These are phyloP conservation scores for Aureobasidium leucospermi DNA, from an alignment of 2,329 filamentous ascomycete genomes.

Conservation along the genomic window DNA sequence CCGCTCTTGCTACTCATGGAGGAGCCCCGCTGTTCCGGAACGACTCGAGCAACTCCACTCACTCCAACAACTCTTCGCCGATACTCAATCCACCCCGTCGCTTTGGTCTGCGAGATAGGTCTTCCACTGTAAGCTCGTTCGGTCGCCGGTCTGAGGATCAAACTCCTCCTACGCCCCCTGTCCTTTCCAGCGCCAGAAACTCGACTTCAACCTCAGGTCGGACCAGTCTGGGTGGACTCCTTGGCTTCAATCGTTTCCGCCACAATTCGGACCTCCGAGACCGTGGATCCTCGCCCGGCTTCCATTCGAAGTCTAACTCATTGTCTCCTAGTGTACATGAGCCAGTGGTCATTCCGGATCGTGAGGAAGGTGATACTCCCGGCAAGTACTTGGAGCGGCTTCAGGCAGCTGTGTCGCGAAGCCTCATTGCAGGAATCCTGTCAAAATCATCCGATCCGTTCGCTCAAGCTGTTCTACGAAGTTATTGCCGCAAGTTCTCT, in stretches of 20 bases:
- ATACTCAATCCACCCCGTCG: constrained; percentile 52
- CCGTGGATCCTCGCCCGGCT: constrained; percentile 64
- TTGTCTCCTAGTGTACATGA: constrained; percentile 65
- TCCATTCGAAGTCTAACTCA: constrained; percentile 75
- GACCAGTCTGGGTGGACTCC: constrained; percentile 86
- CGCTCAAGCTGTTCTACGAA: constrained; percentile 73
- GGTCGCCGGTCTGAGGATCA: constrained; percentile 65
- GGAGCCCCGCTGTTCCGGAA: constrained; percentile 48
- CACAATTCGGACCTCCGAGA: constrained; percentile 69
- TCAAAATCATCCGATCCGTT: constrained; percentile 85
- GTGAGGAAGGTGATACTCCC: constrained; percentile 80
- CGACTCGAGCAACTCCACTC: constrained; percentile 56
- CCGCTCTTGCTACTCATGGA: constrained; percentile 37
- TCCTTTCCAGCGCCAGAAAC: constrained; percentile 53
- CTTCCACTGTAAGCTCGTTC: constrained; percentile 82
- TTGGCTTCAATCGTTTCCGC: constrained; percentile 69
- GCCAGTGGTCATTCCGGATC: constrained; percentile 62
- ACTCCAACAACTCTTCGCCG: constrained; percentile 54
- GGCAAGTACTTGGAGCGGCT: constrained; percentile 80
- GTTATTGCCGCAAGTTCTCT: constrained; percentile 89
- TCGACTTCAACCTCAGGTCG: constrained; percentile 80
- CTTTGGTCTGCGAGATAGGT: constrained; percentile 62
- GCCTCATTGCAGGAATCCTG: constrained; percentile 75
- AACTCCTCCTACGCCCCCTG: constrained; percentile 56
- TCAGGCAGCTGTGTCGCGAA: constrained; percentile 71